Conservation (phyloP, 2,329 filamentous ascomycete genomes). For the Fusarium multiceps region DNA sequence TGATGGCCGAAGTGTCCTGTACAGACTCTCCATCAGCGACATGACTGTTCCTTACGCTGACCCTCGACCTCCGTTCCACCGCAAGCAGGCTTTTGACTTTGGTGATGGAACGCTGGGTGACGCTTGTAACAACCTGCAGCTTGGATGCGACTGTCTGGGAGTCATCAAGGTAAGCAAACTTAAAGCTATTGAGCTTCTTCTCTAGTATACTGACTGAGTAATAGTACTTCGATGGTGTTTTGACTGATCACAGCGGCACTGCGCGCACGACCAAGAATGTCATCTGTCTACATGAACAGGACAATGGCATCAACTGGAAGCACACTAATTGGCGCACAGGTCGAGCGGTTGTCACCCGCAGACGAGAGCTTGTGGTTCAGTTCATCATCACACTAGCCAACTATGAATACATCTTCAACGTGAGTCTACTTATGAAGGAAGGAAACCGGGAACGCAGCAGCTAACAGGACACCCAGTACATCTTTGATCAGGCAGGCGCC, state of each 20-base stretch:
- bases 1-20: conserved; percentile 71
- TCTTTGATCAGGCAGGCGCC: conserved; percentile 70
- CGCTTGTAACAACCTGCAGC: conserved; percentile 72
- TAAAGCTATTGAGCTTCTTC: fast-evolving
- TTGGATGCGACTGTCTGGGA: conserved; percentile 77
- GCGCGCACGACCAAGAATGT: conserved; percentile 62
- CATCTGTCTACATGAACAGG: conserved; percentile 76
- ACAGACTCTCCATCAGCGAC: conserved; percentile 74
- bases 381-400: conserved; percentile 76
- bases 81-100: conserved; percentile 77
- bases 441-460: fast-evolving
- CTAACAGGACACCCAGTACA: conserved; percentile 46
- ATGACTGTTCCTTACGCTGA: conserved; percentile 77
- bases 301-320: conserved; percentile 78
- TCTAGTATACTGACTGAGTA: neutral
- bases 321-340: conserved; percentile 75
- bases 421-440: neutral
- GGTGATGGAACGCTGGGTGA: conserved; percentile 74
- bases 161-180: conserved; percentile 58
- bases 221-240: conserved; percentile 53
- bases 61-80: conserved; percentile 68
- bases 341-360: conserved; percentile 68
- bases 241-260: conserved; percentile 45
- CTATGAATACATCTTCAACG: conserved; percentile 71
- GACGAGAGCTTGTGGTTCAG: conserved; percentile 73